phyloP scores from a whole-genome alignment of 768 basidiomycete genomes.

The Hygrocybe punicea region DNA sequence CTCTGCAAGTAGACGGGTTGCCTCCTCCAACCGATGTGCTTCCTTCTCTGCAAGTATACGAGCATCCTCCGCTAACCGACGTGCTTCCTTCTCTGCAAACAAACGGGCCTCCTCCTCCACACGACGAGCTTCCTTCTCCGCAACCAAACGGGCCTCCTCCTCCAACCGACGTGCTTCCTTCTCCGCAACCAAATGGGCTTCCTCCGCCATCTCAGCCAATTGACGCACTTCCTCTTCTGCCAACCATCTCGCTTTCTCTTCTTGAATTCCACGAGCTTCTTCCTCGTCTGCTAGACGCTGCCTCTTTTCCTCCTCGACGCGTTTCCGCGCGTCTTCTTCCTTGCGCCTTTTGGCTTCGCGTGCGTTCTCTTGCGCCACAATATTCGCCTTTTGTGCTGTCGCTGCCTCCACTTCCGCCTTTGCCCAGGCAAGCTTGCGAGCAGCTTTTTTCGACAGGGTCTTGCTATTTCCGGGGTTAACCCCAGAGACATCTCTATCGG shows the following conservation, averaged over 20 bases:
- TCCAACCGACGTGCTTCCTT: not conserved
- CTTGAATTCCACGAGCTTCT: too few relatives aligned
- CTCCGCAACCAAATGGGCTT: too few relatives aligned
- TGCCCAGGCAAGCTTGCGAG: constrained; percentile 24
- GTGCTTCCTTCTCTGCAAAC: not conserved
- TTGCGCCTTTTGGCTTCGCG: not conserved
- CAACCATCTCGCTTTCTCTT: constrained; percentile 10
- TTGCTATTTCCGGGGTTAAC: not conserved
- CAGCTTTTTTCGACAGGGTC: constrained; percentile 24
- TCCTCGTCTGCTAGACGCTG: constrained; percentile 3
- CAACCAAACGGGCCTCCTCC: not conserved
- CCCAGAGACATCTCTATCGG: constrained; percentile 9
- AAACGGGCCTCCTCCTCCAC: not conserved
- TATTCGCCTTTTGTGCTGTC: constrained; percentile 20
- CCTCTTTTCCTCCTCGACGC: constrained; percentile 5
- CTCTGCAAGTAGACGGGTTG: too few relatives aligned
- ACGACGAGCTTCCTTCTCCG: not conserved
- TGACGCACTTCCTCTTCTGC: constrained; percentile 1
- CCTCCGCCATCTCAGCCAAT: too few relatives aligned
- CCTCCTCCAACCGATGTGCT: too few relatives aligned
- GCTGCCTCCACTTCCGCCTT: constrained; percentile 22
- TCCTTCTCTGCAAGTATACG: not conserved
- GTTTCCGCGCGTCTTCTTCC: not conserved
- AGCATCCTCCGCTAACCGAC: not conserved
- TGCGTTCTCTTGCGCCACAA: constrained; percentile 24